Evolutionary conservation across 306 rosid species (phyloP), one percentile per base, ranked within the genome.

Genomic region (Lathyrus tuberosus): DNA sequence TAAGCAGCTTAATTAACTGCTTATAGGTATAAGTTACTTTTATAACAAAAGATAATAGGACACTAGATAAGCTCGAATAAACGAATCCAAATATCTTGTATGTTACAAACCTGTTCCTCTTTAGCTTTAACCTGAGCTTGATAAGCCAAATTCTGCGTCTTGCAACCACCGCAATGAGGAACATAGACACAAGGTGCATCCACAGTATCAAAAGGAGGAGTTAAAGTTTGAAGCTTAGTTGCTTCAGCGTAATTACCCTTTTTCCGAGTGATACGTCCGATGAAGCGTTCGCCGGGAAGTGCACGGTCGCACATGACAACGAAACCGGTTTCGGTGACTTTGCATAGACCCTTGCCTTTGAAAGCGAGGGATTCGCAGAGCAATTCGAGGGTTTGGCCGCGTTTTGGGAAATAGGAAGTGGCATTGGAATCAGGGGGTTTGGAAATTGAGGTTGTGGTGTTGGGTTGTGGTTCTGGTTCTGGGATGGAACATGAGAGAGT

Each of bases 101-200:
- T 83, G 35, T 88, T 92, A 37, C 49, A 84, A 46, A 87, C 97
- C 83, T 94, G 98, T 5, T 83, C 88, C 80, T 87, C 96, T 82
- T 94, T 94, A 17, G 96, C 96, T 76, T 83, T 82, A 41, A 94
- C 12, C 76, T 90, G 98, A 56, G 97, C 98, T 71, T 81, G 86
- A 72, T 94, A 90, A 16, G 89, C 70, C 78, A 94, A 76, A 70
- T 80, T 90, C 69, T 94, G 96, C 1, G 96, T 88, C 83, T 94
- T 94, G 52, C 98, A 94, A 56, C 97, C 98, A 2, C 98, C 98
- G 76, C 98, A 94, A 65, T 87, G 78, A 33, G 95, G 77, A 67
- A 96, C 88, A 75, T 94, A 90, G 76, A 85, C 92, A 64, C 98
- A 94, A 72, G 98, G 98, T 8, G 96, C 98, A 30, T 88, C 94